A percentile compares a stretch with the other conserved stretches of the same genome.
phyloP scores from a whole-genome alignment of 257 asterid genomes.

The Anisodus tanguticus region DNA sequence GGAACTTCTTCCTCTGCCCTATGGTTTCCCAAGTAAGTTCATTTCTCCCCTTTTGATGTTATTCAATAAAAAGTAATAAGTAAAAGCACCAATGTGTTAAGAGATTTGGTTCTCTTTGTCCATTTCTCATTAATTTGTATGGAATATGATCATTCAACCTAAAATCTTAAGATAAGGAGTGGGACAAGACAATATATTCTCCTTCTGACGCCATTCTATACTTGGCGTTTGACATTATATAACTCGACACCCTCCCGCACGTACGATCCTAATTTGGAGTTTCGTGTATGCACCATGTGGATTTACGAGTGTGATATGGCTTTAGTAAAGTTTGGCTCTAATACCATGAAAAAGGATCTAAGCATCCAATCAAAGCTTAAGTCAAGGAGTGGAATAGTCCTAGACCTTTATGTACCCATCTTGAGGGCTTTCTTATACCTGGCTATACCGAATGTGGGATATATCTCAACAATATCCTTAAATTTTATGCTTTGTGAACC shows the following conservation, averaged over 20 bases:
- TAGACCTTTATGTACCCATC: slow-evolving; percentile 13
- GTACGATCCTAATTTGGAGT: not conserved
- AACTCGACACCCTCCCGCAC: not conserved
- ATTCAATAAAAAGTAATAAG: slow-evolving; percentile 14
- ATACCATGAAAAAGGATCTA: not conserved
- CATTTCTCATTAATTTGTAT: not conserved
- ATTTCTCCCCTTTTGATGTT: slow-evolving; percentile 17
- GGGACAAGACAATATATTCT: not conserved
- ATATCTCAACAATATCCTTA: not conserved
- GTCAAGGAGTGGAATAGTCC: not conserved
- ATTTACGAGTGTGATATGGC: not conserved
- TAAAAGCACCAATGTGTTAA: not conserved
- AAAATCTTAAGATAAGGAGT: no score
- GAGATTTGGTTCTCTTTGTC: not conserved
- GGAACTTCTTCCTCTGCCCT: slow-evolving; percentile 84
- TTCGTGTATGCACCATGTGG: not conserved
- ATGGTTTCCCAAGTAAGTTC: slow-evolving; percentile 93
- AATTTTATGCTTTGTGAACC: not conserved
- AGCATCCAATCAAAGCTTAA: not conserved
- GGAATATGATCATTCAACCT: no score
- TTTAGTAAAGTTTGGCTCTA: not conserved
- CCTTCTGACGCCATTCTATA: not conserved
- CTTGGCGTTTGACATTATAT: not conserved
- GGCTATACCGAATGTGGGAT: not conserved
- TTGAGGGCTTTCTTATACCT: not conserved